These are phyloP conservation scores for Diaporthe capsici DNA, from an alignment of 2,329 filamentous ascomycete species.

Conservation along the genomic window DNA sequence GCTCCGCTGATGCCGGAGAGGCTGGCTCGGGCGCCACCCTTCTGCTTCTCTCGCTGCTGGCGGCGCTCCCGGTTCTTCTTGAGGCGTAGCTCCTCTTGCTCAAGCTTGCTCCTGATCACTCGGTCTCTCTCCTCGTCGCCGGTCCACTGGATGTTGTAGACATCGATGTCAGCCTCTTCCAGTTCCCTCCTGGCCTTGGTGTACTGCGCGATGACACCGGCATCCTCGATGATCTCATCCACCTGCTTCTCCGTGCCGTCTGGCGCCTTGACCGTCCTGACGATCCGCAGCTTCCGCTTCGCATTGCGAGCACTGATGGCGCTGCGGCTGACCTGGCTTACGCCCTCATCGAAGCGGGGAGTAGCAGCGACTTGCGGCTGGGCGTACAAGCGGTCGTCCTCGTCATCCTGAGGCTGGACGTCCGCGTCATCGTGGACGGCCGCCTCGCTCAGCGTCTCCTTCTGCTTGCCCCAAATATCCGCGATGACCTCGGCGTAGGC, in stretches of 20 bases:
- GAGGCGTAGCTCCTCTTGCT: slow-evolving; percentile 84
- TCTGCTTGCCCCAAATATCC: slow-evolving; percentile 93
- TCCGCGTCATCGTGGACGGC: slow-evolving; percentile 77
- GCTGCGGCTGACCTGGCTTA: slow-evolving; percentile 82
- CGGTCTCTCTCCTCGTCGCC: slow-evolving; percentile 77
- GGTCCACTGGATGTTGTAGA: slow-evolving; percentile 72
- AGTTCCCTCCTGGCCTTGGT: slow-evolving; percentile 81
- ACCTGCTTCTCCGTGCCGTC: slow-evolving; percentile 70
- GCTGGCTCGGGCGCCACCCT: slow-evolving; percentile 57
- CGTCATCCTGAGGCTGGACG: slow-evolving; percentile 69
- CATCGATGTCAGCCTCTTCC: slow-evolving; percentile 79
- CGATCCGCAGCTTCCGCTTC: slow-evolving; percentile 81
- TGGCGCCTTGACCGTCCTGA: slow-evolving; percentile 67
- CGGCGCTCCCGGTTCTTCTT: slow-evolving; percentile 93
- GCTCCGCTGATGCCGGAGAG: slow-evolving; percentile 48
- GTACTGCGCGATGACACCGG: slow-evolving; percentile 91
- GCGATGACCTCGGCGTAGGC: slow-evolving; percentile 93
- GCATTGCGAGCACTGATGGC: slow-evolving; percentile 68
- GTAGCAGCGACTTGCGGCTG: slow-evolving; percentile 79
- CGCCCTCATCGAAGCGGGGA: slow-evolving; percentile 83
- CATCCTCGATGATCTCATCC: slow-evolving; percentile 81
- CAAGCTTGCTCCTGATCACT: slow-evolving; percentile 71
- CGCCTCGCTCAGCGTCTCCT: slow-evolving; percentile 79
- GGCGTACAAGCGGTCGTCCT: slow-evolving; percentile 78
- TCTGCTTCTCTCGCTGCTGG: slow-evolving; percentile 91